Conservation (phyloP, 2,329 filamentous ascomycete genomes). For the Colletotrichum liaoningense region DNA sequence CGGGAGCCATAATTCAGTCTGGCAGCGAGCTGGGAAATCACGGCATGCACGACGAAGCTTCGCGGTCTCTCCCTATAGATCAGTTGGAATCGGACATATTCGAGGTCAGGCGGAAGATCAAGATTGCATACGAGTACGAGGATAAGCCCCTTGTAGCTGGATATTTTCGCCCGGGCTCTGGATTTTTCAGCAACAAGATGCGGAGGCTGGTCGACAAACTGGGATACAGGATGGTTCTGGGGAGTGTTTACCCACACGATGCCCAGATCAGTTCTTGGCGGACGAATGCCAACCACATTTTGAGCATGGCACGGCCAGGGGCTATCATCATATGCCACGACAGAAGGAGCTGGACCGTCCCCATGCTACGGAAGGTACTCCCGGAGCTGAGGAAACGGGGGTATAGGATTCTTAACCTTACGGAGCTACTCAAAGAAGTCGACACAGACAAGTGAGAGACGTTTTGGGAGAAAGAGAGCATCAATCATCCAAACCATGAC, state of each 20-base stretch:
- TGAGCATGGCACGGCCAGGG: conserved; percentile 83
- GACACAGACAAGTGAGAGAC: conserved; percentile 36
- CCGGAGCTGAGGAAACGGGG: conserved; percentile 77
- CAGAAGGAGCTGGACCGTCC: conserved; percentile 81
- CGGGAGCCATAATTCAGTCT: conserved; percentile 67
- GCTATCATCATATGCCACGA: conserved; percentile 90
- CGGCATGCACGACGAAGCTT: conserved; percentile 88
- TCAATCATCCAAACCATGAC: no score
- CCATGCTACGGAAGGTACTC: conserved; percentile 80
- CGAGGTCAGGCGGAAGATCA: conserved; percentile 71
- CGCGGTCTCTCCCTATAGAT: conserved; percentile 67
- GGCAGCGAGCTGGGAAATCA: conserved; percentile 87
- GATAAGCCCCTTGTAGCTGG: conserved; percentile 59
- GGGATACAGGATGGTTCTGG: conserved; percentile 81
- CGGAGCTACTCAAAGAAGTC: conserved; percentile 67
- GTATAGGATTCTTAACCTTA: conserved; percentile 78
- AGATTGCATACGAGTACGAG: conserved; percentile 64
- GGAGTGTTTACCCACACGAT: conserved; percentile 90
- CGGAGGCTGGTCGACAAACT: conserved; percentile 67
- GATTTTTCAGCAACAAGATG: conserved; percentile 83
- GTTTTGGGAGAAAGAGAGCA: not conserved
- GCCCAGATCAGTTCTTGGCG: conserved; percentile 79
- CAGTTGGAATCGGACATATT: conserved; percentile 73
- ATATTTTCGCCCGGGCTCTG: conserved; percentile 87
- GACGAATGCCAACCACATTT: conserved; percentile 81